Conservation (phyloP, 257 asterid genomes). For the Solanum tacnaense region DNA sequence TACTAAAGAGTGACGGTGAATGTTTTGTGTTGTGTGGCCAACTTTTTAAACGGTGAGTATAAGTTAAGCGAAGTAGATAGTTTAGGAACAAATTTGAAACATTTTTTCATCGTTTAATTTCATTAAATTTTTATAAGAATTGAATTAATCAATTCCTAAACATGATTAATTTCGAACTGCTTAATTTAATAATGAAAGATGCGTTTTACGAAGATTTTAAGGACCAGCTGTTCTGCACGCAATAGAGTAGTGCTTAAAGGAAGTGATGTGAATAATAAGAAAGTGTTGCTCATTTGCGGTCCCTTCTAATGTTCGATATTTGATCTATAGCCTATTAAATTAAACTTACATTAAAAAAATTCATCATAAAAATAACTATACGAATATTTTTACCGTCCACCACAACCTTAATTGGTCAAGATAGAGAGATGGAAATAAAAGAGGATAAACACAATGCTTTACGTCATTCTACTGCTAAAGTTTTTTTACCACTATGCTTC, state of each 20-base stretch:
- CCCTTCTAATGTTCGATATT: not conserved
- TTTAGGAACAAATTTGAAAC: not conserved
- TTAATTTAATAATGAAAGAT: not conserved
- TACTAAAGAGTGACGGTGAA: not conserved
- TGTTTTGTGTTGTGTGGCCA: not conserved
- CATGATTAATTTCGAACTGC: not conserved
- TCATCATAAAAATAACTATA: no score
- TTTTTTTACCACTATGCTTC: not conserved
- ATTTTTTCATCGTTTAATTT: not conserved
- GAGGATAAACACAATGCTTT: not conserved
- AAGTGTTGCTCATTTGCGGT: not conserved
- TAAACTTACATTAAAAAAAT: rapidly evolving
- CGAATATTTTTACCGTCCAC: no score
- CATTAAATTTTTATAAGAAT: not conserved
- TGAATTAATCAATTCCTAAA: not conserved
- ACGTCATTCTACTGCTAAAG: not conserved
- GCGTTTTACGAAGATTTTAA: not conserved
- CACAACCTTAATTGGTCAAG: not conserved
- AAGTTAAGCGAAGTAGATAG: not conserved
- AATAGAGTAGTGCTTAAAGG: not conserved
- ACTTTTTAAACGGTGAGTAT: not conserved
- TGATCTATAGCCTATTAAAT: not conserved
- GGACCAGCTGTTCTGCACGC: not conserved
- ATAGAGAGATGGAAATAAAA: not conserved
- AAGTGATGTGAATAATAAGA: not conserved